phyloP scores from a whole-genome alignment of 1,284 basidiomycete species.

The Ceratobasidium papillatum region DNA sequence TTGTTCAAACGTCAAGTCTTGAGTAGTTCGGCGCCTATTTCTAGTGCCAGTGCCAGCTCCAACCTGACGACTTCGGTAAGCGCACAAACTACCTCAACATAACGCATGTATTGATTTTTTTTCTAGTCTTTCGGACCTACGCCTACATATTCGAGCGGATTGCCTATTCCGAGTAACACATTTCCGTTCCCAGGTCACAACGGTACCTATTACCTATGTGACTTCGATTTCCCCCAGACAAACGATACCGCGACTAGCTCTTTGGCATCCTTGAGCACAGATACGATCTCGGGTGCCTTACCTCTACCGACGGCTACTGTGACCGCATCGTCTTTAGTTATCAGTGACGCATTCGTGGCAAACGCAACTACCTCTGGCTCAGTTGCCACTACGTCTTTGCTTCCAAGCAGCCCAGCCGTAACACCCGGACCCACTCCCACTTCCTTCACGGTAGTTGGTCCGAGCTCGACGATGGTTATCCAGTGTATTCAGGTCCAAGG shows the following conservation, averaged over 20 bases:
- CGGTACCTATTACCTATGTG: constrained; percentile 24
- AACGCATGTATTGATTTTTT: neutral
- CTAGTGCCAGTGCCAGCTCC: neutral
- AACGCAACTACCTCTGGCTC: neutral
- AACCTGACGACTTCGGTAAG: constrained; percentile 20
- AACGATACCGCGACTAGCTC: neutral
- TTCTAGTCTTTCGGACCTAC: neutral
- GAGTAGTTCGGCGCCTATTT: neutral
- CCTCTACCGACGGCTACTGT: neutral
- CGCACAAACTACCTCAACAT: neutral
- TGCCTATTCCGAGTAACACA: neutral
- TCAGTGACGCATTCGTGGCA: neutral
- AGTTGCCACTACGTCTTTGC: neutral
- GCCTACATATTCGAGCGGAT: neutral
- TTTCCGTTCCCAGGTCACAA: constrained; percentile 22
- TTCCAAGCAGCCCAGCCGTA: neutral
- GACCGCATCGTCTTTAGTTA: neutral
- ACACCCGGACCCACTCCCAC: constrained; percentile 7
- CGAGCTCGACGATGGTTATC: neutral
- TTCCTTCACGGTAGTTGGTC: constrained; percentile 7
- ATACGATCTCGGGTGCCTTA: neutral
- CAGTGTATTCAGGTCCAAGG: constrained; percentile 5
- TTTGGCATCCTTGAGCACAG: neutral
- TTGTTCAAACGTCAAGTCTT: constrained; percentile 4
- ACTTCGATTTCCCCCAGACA: constrained; percentile 10